phyloP scores from a whole-genome alignment of 352 stramenopile genomes.

The Pythium pyrilobum region DNA sequence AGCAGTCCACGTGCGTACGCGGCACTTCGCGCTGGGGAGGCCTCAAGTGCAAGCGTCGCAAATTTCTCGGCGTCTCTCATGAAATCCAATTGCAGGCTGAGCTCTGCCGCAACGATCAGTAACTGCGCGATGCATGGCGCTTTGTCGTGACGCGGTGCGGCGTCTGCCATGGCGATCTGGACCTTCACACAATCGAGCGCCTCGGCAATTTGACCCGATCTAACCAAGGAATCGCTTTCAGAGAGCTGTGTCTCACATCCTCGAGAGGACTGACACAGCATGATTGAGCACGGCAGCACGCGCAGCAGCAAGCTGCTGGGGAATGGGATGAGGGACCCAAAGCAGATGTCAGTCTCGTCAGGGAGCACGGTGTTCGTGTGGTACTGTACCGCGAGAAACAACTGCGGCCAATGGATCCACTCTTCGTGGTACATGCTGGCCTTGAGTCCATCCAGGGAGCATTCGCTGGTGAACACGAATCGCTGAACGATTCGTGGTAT shows the following conservation, averaged over 20 bases:
- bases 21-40: neutral
- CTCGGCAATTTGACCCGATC: neutral
- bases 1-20: conserved; percentile 16
- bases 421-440: conserved; percentile 15
- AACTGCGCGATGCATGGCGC: neutral
- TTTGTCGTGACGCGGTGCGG: neutral
- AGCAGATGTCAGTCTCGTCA: conserved; percentile 19
- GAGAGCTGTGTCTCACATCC: neutral
- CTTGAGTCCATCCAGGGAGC: too few species aligned
- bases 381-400: conserved; percentile 41
- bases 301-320: neutral
- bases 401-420: conserved; percentile 41
- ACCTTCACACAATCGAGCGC: neutral
- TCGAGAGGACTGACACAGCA: conserved; percentile 2
- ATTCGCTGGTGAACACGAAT: conserved; percentile 26
- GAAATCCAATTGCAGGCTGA: conserved; percentile 24
- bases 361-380: conserved; percentile 26
- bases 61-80: conserved; percentile 13
- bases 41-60: conserved; percentile 3
- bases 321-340: neutral
- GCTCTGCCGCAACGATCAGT: neutral
- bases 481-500: conserved; percentile 36
- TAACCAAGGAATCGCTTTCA: neutral
- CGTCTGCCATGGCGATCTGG: neutral
- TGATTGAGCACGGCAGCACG: neutral